These are phyloP conservation scores for Fonsecaea erecta DNA, from an alignment of 2,329 filamentous ascomycete species.

Conservation along the genomic window DNA sequence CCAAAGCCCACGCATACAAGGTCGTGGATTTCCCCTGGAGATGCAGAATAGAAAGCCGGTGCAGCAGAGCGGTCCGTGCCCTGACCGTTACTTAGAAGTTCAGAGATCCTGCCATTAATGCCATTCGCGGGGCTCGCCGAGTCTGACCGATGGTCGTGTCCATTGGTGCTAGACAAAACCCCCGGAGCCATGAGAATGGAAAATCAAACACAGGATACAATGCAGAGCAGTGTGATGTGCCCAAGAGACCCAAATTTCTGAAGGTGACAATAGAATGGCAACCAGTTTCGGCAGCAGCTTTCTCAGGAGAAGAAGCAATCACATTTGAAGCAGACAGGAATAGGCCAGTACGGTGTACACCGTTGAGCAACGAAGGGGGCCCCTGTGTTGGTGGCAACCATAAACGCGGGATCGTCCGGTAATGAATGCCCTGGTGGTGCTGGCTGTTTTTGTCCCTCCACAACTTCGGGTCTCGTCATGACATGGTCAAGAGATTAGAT, in stretches of 20 bases:
- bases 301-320: background rate
- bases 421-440: background rate
- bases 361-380: background rate
- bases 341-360: background rate
- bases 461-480: background rate
- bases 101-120: conserved; percentile 7
- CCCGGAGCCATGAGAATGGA: conserved; percentile 25
- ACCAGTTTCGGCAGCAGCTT: background rate
- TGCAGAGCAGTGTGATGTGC: background rate
- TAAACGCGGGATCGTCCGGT: conserved; percentile 18
- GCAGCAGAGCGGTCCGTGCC: background rate
- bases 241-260: background rate
- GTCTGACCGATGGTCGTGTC: background rate
- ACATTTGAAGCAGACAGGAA: background rate
- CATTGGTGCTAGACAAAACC: conserved; percentile 3
- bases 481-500: background rate
- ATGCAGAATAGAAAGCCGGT: conserved; percentile 19
- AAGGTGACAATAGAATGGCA: background rate
- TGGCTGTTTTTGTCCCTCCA: background rate
- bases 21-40: conserved; percentile 70
- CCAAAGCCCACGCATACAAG: conserved; percentile 91
- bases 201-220: background rate
- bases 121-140: conserved; percentile 10
- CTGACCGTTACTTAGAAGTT: conserved; percentile 1
- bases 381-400: conserved; percentile 1